phyloP scores from a whole-genome alignment of 176 grass and related monocot genomes.

The Oryza longistaminata region DNA sequence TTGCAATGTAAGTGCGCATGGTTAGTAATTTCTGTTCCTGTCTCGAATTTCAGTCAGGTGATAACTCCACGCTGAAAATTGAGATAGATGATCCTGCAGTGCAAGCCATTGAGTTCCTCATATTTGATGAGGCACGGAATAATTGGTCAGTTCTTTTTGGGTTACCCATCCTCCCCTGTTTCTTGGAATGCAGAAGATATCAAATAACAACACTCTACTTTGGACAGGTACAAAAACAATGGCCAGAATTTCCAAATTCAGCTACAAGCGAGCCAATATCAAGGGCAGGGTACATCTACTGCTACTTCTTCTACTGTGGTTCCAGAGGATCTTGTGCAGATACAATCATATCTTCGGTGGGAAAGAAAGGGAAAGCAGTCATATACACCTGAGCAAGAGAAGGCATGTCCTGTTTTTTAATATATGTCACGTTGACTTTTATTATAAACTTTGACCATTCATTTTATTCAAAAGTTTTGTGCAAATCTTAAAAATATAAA shows the following conservation, averaged over 20 bases:
- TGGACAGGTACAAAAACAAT: conserved; percentile 83
- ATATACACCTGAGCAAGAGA: conserved; percentile 90
- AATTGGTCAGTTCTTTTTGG: conserved; percentile 69
- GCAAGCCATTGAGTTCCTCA: conserved; percentile 84
- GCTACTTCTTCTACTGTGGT: conserved; percentile 50
- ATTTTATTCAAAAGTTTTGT: too few relatives aligned
- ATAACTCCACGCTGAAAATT: conserved; percentile 69
- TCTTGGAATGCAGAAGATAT: conserved; percentile 15
- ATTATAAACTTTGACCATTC: too few relatives aligned
- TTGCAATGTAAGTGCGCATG: not conserved
- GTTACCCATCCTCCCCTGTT: not conserved
- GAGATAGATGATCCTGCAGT: conserved; percentile 80
- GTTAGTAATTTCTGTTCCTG: conserved; percentile 8
- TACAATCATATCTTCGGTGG: conserved; percentile 96
- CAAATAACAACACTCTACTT: conserved; percentile 12
- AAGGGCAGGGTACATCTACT: conserved; percentile 43
- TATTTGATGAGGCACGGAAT: conserved; percentile 71
- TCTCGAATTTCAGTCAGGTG: conserved; percentile 57
- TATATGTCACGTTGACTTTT: too few relatives aligned
- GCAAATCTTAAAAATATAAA: too few relatives aligned
- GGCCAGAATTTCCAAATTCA: conserved; percentile 88
- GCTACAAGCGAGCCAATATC: conserved; percentile 31
- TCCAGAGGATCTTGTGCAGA: conserved; percentile 95
- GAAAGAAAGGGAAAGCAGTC: conserved; percentile 91
- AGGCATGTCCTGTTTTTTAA: conserved; percentile 40